Evolutionary conservation across 2,329 filamentous ascomycete species (phyloP), one percentile per base, ranked within the genome.

Genomic region (Harringtonia aguacate): DNA sequence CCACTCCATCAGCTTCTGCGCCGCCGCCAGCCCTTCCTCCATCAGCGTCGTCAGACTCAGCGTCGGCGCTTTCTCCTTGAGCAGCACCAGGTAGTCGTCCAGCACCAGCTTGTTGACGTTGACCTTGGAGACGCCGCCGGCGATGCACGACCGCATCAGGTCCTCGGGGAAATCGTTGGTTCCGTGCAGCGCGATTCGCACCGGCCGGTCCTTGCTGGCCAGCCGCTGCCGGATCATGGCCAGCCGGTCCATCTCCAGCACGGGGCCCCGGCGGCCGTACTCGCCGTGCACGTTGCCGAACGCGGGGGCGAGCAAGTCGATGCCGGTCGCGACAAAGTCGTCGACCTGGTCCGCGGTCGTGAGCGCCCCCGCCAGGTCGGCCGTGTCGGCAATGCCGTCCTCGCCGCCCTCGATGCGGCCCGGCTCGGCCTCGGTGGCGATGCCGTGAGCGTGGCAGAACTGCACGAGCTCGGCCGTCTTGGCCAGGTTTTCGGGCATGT

Each of bases 371-470:
- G 78, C 72, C 41, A 82, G 55, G 51, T 79, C 78, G 2, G 66
- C 73, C 20, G 77, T 79, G 52, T 83, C 78, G 21, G 69, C 68
- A 3, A 83, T 71, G 15, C 81, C 81, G 55, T 85, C 81, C 59
- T 86, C 81, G 0, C 80, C 60, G 38, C 60, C 60, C 55, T 84
- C 79, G 48, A 86, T 86, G 3, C 81, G 64, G 0, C 81, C 81
- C 0, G 81, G 81, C 55, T 86, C 81, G 0, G 81, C 81, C 57
- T 86, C 81, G 2, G 79, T 81, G 5, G 78, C 72, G 49, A 85
- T 84, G 4, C 79, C 78, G 35, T 73, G 68, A 51, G 64, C 75
- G 56, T 83, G 73, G 56, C 81, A 83, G 56, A 80, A 77, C 20
- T 61, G 62, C 8, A 78, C 77, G 41, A 85, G 62, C 51, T 83